Percentiles rank a stretch among this genome's conserved stretches.
Conservation (phyloP, 768 basidiomycete genomes). For the Hericium coralloides region DNA sequence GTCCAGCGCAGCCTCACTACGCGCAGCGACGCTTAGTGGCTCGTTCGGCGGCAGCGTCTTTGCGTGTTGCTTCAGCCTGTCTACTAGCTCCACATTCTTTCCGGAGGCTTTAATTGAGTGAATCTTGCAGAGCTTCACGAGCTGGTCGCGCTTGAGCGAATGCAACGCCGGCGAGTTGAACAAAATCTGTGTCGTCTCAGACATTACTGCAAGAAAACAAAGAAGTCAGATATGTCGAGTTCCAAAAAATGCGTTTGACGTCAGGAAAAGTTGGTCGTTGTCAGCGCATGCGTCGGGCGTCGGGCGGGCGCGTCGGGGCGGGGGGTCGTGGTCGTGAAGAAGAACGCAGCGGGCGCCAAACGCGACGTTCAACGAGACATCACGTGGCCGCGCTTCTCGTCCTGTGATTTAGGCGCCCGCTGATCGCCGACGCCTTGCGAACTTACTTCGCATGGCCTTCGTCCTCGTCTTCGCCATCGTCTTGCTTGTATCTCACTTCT, state of each 20-base stretch:
- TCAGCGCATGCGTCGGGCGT: neutral
- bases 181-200: constrained; percentile 68
- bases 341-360: neutral
- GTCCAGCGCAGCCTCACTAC: constrained; percentile 29
- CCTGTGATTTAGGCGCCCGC: neutral
- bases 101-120: constrained; percentile 74
- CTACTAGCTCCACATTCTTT: constrained; percentile 69
- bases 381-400: constrained; percentile 1
- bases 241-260: neutral
- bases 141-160: constrained; percentile 77
- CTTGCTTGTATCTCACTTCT: too few relatives aligned
- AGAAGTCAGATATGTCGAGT: neutral
- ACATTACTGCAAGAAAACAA: constrained; percentile 30
- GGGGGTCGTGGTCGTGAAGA: neutral
- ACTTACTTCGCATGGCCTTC: too few relatives aligned
- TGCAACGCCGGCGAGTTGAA: constrained; percentile 81
- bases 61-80: constrained; percentile 60
- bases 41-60: constrained; percentile 45
- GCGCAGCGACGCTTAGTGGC: constrained; percentile 40
- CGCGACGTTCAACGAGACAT: constrained; percentile 1
- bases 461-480: too few relatives aligned
- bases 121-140: constrained; percentile 78
- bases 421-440: too few relatives aligned
- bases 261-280: neutral
- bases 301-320: neutral